These are phyloP conservation scores for Oryza australiensis DNA, from an alignment of 176 grass and related monocot species.

Conservation along the genomic window DNA sequence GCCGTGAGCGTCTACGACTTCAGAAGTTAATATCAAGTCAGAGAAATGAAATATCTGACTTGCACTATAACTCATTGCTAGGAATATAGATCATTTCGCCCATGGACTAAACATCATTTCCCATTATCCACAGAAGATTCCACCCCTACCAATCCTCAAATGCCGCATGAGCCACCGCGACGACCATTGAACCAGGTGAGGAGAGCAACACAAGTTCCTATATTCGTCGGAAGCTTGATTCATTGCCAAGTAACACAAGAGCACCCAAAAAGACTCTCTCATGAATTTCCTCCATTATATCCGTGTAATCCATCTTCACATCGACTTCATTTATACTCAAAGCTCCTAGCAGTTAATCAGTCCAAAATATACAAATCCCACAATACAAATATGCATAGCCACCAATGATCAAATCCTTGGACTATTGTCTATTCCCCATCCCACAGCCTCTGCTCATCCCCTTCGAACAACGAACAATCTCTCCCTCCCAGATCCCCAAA, in stretches of 20 bases:
- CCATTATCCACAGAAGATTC: not conserved
- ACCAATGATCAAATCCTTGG: too few species aligned
- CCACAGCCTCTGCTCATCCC: too few species aligned
- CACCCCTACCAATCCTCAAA: not conserved
- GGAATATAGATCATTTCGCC: not conserved
- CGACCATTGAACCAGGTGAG: not conserved
- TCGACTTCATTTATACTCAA: not conserved
- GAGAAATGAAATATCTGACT: not conserved
- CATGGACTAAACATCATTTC: not conserved
- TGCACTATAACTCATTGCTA: not conserved
- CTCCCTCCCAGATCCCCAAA: too few species aligned
- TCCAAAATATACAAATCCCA: not conserved
- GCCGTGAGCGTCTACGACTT: not conserved
- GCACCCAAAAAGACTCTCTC: not conserved
- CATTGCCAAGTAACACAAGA: not conserved
- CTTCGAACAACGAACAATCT: too few species aligned
- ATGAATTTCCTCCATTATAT: not conserved
- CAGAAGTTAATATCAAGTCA: not conserved
- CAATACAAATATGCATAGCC: too few species aligned
- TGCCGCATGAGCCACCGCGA: not conserved
- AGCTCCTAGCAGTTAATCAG: not conserved
- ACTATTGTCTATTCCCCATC: too few species aligned
- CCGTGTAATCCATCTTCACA: not conserved
- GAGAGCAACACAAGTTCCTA: not conserved
- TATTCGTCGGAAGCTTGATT: not conserved